Evolutionary conservation across 768 basidiomycete genomes (phyloP).

Genomic region (Punctularia strigosozonata): DNA sequence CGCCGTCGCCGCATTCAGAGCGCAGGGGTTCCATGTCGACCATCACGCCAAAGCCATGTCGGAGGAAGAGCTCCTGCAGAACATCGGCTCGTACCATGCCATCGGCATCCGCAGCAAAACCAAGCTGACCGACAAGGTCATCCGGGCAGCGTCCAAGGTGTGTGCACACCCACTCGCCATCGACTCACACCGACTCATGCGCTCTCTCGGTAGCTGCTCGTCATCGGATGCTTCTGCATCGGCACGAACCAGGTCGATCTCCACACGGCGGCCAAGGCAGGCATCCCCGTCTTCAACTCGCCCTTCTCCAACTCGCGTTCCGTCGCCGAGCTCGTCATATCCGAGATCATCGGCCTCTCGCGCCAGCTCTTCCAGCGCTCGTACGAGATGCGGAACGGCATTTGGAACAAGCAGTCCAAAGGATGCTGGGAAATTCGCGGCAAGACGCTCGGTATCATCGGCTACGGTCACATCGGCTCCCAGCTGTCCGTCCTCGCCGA

Average conservation of each 20-base stretch:
- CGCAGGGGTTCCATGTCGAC: constrained; percentile 87
- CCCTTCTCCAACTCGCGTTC: constrained; percentile 99
- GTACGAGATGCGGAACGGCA: constrained; percentile 75
- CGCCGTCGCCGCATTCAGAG: constrained; percentile 69
- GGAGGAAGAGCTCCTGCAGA: constrained; percentile 88
- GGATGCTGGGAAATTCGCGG: constrained; percentile 97
- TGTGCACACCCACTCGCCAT: constrained; percentile 9
- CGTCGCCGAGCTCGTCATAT: constrained; percentile 94
- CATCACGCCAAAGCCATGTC: constrained; percentile 74
- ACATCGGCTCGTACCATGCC: constrained; percentile 78
- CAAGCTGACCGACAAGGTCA: constrained; percentile 82
- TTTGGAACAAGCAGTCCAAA: constrained; percentile 99
- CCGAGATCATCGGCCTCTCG: constrained; percentile 87
- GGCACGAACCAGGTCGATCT: constrained; percentile 98
- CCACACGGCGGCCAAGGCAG: constrained; percentile 64
- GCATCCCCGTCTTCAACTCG: constrained; percentile 98
- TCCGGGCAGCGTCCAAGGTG: constrained; percentile 81
- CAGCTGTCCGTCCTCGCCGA: constrained; percentile 96
- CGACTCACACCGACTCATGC: not conserved
- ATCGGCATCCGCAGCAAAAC: constrained; percentile 98
- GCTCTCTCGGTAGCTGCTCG: constrained; percentile 57
- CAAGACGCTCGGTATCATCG: constrained; percentile 95
- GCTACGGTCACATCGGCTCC: constrained; percentile 96
- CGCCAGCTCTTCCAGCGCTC: constrained; percentile 88
- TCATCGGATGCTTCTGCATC: constrained; percentile 98